phyloP scores from a whole-genome alignment of 1,139 yeast species.

The Yamadazyma mexicana region DNA sequence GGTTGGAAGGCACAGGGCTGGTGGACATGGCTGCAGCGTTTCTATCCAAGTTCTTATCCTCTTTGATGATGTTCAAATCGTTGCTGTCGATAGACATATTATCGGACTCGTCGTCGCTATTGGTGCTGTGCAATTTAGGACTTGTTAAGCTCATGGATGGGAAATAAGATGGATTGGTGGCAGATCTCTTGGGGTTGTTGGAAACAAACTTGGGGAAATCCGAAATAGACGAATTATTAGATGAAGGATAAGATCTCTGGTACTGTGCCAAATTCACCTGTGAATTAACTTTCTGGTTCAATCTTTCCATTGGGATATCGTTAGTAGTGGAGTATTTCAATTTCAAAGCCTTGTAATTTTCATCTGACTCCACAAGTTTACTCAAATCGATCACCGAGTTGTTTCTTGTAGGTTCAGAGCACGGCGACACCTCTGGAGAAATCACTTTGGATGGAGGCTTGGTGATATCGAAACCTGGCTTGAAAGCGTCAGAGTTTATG shows the following conservation, averaged over 20 bases:
- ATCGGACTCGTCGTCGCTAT: constrained; percentile 14
- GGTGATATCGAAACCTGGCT: constrained; percentile 28
- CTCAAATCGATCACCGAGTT: constrained; percentile 46
- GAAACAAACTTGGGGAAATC: constrained; percentile 28
- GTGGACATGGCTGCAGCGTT: no score
- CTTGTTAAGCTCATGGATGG: constrained; percentile 16
- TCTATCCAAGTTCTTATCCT: constrained; percentile 2
- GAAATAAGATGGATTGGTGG: constrained; percentile 33
- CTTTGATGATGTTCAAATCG: constrained; percentile 22
- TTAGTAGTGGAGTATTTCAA: constrained; percentile 40
- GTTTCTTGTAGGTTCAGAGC: constrained; percentile 42
- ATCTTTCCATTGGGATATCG: constrained; percentile 41
- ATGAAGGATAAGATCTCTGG: constrained; percentile 25
- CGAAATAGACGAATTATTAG: constrained; percentile 27
- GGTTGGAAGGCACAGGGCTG: constrained; percentile 1
- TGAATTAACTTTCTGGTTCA: constrained; percentile 45
- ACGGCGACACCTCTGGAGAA: constrained; percentile 48
- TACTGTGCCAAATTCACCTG: constrained; percentile 32
- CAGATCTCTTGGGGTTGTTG: constrained; percentile 21
- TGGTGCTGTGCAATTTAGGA: constrained; percentile 12
- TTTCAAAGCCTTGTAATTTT: constrained; percentile 42
- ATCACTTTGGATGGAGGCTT: constrained; percentile 37
- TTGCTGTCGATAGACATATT: constrained; percentile 16
- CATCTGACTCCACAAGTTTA: constrained; percentile 36
- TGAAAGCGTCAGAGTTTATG: constrained; percentile 43